Percentiles rank a stretch among this genome's conserved stretches.
Evolutionary conservation across 192 early-diverging fungal species (phyloP).

Genomic region (Geranomyces michiganensis): DNA sequence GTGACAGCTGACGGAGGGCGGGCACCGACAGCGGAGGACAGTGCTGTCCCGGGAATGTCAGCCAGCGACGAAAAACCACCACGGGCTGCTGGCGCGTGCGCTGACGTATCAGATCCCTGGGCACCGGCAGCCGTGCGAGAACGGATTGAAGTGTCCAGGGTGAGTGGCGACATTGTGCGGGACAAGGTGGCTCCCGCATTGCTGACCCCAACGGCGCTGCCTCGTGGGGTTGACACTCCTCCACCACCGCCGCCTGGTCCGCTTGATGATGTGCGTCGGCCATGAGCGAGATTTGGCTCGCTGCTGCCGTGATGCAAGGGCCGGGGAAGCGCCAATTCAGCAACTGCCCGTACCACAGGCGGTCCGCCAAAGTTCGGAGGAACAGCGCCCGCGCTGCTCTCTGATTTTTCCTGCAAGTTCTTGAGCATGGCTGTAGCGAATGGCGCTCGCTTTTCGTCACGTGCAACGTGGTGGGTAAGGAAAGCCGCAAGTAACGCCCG

Average conservation of each 20-base stretch:
- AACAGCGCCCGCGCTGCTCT: neutral
- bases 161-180: conserved; percentile 16
- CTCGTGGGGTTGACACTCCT: neutral
- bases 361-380: neutral
- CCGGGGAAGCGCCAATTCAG: neutral
- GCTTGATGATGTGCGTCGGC: neutral
- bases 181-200: neutral
- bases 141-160: conserved; percentile 6
- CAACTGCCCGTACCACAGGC: neutral
- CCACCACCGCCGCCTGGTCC: neutral
- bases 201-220: neutral
- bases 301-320: conserved; percentile 13
- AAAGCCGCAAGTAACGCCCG: conserved; percentile 31
- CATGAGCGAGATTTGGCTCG: conserved; percentile 14
- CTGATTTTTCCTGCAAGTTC: conserved; percentile 35
- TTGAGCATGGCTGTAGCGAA: conserved; percentile 38
- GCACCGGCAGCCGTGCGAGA: neutral
- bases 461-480: conserved; percentile 34
- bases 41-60: no score
- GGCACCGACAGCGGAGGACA: no score
- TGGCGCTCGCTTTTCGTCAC: conserved; percentile 29
- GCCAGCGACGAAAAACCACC: conserved; percentile 1
- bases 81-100: neutral
- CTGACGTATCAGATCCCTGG: neutral
- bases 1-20: no score